Percentiles rank a stretch among this genome's conserved stretches.
Evolutionary conservation across 2,329 filamentous ascomycete genomes (phyloP).

Genomic region (Trichoderma sp.): DNA sequence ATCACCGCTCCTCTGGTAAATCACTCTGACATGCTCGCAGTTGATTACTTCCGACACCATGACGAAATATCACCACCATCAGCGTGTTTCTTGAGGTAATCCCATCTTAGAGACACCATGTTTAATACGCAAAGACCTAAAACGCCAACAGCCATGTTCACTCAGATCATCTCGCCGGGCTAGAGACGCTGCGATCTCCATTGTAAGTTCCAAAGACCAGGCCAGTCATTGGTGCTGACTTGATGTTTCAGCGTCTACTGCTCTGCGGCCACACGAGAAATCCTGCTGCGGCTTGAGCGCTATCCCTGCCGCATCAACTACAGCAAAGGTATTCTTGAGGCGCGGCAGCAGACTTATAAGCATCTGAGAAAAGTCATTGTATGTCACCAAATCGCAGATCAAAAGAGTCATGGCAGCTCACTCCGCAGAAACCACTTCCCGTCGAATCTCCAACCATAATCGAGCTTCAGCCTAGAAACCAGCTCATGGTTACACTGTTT

Average conservation of each 20-base stretch:
- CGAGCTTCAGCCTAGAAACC: conserved; percentile 67
- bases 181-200: conserved; percentile 73
- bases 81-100: conserved; percentile 73
- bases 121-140: background rate
- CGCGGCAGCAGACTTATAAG: conserved; percentile 71
- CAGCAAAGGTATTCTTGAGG: conserved; percentile 74
- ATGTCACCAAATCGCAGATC: conserved; percentile 22
- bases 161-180: conserved; percentile 81
- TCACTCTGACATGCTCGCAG: conserved; percentile 42
- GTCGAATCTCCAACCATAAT: conserved; percentile 76
- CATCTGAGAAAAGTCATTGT: conserved; percentile 71
- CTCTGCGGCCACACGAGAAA: conserved; percentile 77
- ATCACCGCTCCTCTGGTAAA: background rate
- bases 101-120: background rate
- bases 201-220: conserved; percentile 53
- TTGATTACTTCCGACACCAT: conserved; percentile 76
- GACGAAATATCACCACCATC: conserved; percentile 61
- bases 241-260: conserved; percentile 72
- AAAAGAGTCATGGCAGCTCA: background rate
- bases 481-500: conserved; percentile 79
- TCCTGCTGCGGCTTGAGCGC: conserved; percentile 78
- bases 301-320: conserved; percentile 81
- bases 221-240: background rate
- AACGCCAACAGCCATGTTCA: conserved; percentile 70
- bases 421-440: conserved; percentile 70